These are phyloP conservation scores for Margaritispora aquatica DNA, from an alignment of 495 filamentous ascomycete genomes.

Conservation along the genomic window DNA sequence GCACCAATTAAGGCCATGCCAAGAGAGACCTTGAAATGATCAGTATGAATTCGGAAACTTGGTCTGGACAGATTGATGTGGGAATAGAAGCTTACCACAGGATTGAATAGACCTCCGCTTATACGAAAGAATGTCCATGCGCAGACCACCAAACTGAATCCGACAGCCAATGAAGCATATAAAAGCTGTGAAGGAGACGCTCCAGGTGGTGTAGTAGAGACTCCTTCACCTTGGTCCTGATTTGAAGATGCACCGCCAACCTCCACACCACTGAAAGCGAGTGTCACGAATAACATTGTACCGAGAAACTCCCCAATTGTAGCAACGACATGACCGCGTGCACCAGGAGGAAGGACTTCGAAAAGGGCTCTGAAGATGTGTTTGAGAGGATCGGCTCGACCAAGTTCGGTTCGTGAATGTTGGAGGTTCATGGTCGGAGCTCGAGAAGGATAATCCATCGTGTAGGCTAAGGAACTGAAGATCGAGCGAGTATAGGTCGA, in stretches of 20 bases:
- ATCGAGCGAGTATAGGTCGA: too few relatives aligned
- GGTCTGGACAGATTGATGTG: too few relatives aligned
- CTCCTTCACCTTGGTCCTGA: conserved; percentile 6
- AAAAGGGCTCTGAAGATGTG: conserved; percentile 9
- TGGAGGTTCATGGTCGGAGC: conserved; percentile 15
- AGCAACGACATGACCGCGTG: conserved; percentile 18
- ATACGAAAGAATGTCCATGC: conserved; percentile 63
- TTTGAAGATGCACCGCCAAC: conserved; percentile 37
- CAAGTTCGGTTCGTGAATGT: conserved; percentile 3
- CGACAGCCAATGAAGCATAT: conserved; percentile 56
- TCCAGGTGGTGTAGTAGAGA: conserved; percentile 6
- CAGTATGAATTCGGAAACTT: background rate
- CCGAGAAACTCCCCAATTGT: conserved; percentile 19
- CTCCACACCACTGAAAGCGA: conserved; percentile 34
- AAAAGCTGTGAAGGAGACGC: conserved; percentile 36
- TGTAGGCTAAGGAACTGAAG: too few relatives aligned
- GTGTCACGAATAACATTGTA: conserved; percentile 12
- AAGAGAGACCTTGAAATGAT: conserved; percentile 37
- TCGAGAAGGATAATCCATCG: background rate
- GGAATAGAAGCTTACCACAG: conserved; percentile 53
- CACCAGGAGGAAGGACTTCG: background rate
- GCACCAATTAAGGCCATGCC: conserved; percentile 53
- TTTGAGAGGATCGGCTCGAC: conserved; percentile 11
- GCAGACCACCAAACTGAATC: conserved; percentile 55
- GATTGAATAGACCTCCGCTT: conserved; percentile 60